phyloP scores from a whole-genome alignment of 2,329 filamentous ascomycete genomes.

The Clonostachys sp. region DNA sequence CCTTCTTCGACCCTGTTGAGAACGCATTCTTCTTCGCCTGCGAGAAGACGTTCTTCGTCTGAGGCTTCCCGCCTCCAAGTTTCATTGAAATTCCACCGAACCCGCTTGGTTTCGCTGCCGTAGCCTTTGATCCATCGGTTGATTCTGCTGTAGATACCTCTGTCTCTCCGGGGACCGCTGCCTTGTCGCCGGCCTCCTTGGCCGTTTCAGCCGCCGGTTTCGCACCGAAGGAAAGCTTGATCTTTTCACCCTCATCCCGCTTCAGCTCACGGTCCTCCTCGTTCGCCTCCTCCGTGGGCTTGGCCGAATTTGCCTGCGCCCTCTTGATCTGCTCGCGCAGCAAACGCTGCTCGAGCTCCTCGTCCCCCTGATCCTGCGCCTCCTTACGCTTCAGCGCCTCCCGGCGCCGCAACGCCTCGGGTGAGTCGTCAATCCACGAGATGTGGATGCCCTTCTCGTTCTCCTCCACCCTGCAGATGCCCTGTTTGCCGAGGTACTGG shows the following conservation, averaged over 20 bases:
- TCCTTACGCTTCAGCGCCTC: constrained; percentile 83
- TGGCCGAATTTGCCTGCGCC: constrained; percentile 48
- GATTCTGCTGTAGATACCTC: constrained; percentile 1
- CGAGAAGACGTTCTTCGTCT: constrained; percentile 74
- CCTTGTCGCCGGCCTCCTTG: neutral
- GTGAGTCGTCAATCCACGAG: constrained; percentile 86
- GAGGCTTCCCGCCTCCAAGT: constrained; percentile 51
- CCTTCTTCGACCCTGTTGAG: constrained; percentile 55
- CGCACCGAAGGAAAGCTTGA: constrained; percentile 63
- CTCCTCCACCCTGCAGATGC: constrained; percentile 87
- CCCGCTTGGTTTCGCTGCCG: constrained; percentile 21
- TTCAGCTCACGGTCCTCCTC: constrained; percentile 43
- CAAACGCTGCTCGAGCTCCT: constrained; percentile 80
- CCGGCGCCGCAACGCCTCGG: constrained; percentile 74
- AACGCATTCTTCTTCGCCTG: constrained; percentile 66
- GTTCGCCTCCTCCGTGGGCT: constrained; percentile 33
- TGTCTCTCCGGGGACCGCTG: constrained; percentile 4
- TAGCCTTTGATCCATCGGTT: constrained; percentile 4
- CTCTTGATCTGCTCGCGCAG: constrained; percentile 80
- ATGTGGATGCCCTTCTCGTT: constrained; percentile 81
- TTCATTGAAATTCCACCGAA: constrained; percentile 56
- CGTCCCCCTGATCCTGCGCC: constrained; percentile 82
- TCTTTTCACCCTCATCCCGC: constrained; percentile 68
- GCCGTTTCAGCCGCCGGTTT: constrained; percentile 17
- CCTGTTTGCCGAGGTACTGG: constrained; percentile 79